Conservation (phyloP, 2,329 filamentous ascomycete genomes). For the Helotiales sp. region DNA sequence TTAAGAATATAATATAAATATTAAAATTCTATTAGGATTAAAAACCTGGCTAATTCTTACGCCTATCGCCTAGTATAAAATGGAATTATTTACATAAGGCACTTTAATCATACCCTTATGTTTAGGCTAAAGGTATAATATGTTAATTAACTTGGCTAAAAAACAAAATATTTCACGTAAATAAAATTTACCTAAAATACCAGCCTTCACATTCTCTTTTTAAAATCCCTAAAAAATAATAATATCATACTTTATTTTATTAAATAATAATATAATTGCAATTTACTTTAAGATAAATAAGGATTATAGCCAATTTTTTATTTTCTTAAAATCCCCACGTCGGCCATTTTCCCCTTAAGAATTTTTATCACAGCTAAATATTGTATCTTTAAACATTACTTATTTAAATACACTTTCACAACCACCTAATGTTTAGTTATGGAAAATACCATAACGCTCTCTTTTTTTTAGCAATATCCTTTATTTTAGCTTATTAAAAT, state of each 20-base stretch:
- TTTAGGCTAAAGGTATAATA: not conserved
- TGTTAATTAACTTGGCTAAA: conserved; percentile 4
- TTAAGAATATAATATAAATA: not conserved
- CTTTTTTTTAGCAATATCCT: not conserved
- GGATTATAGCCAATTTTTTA: not conserved
- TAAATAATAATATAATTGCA: not conserved
- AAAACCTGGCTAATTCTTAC: not conserved
- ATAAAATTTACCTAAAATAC: not conserved
- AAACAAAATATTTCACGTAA: not conserved
- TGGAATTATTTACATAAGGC: not conserved
- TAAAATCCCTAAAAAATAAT: conserved; percentile 2
- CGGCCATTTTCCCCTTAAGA: not conserved
- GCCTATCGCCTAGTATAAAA: not conserved
- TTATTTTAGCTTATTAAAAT: not conserved
- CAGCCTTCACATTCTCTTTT: conserved; percentile 6
- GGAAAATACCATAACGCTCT: not conserved
- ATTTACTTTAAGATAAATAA: not conserved
- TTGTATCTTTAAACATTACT: not conserved
- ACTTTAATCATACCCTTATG: not conserved
- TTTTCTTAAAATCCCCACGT: conserved; percentile 2
- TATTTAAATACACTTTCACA: not conserved
- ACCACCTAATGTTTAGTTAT: not conserved
- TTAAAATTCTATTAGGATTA: not conserved
- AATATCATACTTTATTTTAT: not conserved
- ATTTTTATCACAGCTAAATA: not conserved